Evolutionary conservation across 441 rosid species (phyloP), one percentile per base, ranked within the genome.

Genomic region (Pelargonium australe): DNA sequence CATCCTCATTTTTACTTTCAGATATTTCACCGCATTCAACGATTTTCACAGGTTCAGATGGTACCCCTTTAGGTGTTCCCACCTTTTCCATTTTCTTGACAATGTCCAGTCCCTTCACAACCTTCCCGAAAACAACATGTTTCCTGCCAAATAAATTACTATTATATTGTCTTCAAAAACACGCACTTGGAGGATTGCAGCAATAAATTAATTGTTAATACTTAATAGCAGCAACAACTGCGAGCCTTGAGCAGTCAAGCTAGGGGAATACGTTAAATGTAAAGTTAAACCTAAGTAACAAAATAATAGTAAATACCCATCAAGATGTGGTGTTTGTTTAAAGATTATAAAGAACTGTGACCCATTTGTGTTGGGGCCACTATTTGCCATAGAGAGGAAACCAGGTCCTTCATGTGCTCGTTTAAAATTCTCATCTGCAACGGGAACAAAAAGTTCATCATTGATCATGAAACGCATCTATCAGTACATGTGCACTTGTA

Each of bases 81-180:
- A 80, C 84, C 68, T 69, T 82, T 76, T 92, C 98, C 68, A 95
- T 80, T 84, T 84, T 90, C 80, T 89, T 87, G 74, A 95, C 80
- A 69, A 86, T 78, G 47, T 87, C 95, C 85, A 87, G 74, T 77
- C 99, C 99, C 82, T 86, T 84, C 11, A 77, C 77, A 44, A 92
- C 93, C 84, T 89, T 91, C 55, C 99, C 99, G 64, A 95, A 95
- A 63, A 95, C 96, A 71, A 95, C 98, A 83, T 92, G 98, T 72
- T 92, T 95, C 87, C 99, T 95, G 85, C 75, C 75, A 74, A 49
- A 68, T 62, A 58, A 4, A 10, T 19, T 17, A 34, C 3, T 47
- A 68, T 72, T 9, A 43, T 70, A 55, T 57, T 70, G 75, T 71
- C 25, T 57, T 17, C 62, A 6, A 57, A 16, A 53, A 17, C 19